phyloP scores from a whole-genome alignment of 225 moss, liverwort and hornwort genomes.

The Thuidium tamariscinum region DNA sequence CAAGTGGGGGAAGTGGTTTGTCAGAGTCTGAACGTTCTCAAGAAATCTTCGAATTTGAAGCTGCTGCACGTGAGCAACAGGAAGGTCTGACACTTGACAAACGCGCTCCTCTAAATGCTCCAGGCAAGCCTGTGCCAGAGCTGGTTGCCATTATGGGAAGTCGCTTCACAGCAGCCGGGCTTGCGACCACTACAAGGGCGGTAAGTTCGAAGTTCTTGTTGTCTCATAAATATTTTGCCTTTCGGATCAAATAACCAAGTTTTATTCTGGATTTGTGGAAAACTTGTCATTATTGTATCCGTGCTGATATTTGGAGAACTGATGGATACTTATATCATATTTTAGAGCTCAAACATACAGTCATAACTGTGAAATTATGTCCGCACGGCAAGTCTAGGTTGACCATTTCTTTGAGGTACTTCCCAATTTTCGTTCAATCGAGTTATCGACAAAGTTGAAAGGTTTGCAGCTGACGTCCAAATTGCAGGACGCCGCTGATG shows the following conservation, averaged over 20 bases:
- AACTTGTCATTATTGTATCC: not conserved
- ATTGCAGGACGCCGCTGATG: constrained; percentile 24
- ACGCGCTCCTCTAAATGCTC: not conserved
- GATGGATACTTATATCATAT: not conserved
- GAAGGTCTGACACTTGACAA: constrained; percentile 25
- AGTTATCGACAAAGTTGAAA: not conserved
- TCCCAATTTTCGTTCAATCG: not conserved
- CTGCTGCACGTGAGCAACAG: constrained; percentile 30
- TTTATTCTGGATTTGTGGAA: not conserved
- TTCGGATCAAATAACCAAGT: not conserved
- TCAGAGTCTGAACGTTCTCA: constrained; percentile 55
- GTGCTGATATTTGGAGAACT: not conserved
- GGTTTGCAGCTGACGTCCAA: not conserved
- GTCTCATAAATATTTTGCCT: not conserved
- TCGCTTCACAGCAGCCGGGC: constrained; percentile 62
- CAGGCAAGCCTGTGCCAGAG: constrained; percentile 44
- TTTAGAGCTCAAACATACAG: not conserved
- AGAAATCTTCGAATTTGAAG: constrained; percentile 69
- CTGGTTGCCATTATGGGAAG: constrained; percentile 62
- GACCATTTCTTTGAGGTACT: not conserved
- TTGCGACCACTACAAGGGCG: constrained; percentile 11
- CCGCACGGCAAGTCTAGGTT: not conserved
- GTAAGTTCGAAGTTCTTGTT: constrained; percentile 10
- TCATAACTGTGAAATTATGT: not conserved
- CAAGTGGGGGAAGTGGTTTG: constrained; percentile 46